Conservation (phyloP, 257 asterid species). For the Scutellaria baicalensis region DNA sequence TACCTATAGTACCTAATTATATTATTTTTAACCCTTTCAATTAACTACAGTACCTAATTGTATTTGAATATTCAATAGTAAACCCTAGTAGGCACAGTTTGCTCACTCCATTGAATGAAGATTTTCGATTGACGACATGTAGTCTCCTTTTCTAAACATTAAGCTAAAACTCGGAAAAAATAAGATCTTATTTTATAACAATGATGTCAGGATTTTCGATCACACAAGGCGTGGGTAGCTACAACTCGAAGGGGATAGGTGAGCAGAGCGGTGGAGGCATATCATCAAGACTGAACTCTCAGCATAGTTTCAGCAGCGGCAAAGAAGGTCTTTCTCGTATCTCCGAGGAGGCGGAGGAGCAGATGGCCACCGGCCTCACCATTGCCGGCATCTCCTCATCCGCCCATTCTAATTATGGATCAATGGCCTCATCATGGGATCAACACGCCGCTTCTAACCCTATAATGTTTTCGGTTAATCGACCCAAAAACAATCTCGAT, state of each 20-base stretch:
- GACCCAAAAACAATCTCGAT: slow-evolving; percentile 31
- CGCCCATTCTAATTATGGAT: slow-evolving; percentile 36
- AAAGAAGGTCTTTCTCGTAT: slow-evolving; percentile 61
- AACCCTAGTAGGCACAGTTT: no score
- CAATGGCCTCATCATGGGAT: slow-evolving; percentile 61
- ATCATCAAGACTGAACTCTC: slow-evolving; percentile 70
- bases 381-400: slow-evolving; percentile 7
- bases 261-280: slow-evolving; percentile 21
- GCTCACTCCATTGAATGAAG: no score
- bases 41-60: no score
- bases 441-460: slow-evolving; percentile 26
- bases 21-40: no score
- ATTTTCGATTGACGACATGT: no score
- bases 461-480: slow-evolving; percentile 45
- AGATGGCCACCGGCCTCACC: neutral
- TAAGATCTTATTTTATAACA: no score
- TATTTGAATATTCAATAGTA: no score
- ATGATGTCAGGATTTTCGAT: no score
- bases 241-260: slow-evolving; percentile 29
- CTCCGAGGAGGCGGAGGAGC: slow-evolving; percentile 41
- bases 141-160: no score
- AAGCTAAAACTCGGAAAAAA: no score
- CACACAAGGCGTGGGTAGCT: slow-evolving; percentile 43
- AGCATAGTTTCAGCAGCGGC: slow-evolving; percentile 59
- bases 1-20: no score